Percentiles rank a stretch among this genome's conserved stretches.
Evolutionary conservation across 306 rosid genomes (phyloP).

Genomic region (Luffa acutangula): DNA sequence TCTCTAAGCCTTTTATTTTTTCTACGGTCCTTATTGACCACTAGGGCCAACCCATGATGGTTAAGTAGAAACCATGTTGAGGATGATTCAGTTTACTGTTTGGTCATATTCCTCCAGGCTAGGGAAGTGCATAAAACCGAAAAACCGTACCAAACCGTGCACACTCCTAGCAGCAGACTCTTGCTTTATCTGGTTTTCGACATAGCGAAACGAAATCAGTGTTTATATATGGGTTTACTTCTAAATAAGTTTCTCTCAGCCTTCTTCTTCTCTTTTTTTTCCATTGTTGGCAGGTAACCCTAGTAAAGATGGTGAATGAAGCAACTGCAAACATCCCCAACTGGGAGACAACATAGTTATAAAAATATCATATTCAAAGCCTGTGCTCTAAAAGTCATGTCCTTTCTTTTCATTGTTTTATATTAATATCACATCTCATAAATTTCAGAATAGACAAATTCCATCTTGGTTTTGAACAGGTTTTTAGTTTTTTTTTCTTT

Average conservation of each 20-base stretch:
- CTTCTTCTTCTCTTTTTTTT: background rate
- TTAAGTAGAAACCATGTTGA: background rate
- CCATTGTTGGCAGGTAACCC: background rate
- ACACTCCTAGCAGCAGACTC: background rate
- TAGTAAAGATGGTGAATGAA: conserved; percentile 38
- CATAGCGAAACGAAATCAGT: too few relatives aligned
- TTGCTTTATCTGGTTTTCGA: background rate
- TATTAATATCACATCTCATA: background rate
- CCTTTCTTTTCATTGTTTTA: background rate
- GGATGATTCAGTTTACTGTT: background rate
- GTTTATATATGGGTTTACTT: too few relatives aligned
- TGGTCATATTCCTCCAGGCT: background rate
- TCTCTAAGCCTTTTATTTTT: too few relatives aligned
- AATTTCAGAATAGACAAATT: background rate
- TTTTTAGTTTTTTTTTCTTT: background rate
- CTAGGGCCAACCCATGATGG: too few relatives aligned
- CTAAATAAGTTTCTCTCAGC: background rate
- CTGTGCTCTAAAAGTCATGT: background rate
- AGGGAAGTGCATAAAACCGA: background rate
- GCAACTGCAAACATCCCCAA: conserved; percentile 71
- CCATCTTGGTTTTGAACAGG: background rate
- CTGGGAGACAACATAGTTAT: conserved; percentile 34
- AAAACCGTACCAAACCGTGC: background rate
- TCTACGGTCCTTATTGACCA: too few relatives aligned
- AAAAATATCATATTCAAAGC: background rate